Evolutionary conservation across 768 basidiomycete genomes (phyloP), one percentile per base, ranked within the genome.

Genomic region (Floccularia luteovirens): DNA sequence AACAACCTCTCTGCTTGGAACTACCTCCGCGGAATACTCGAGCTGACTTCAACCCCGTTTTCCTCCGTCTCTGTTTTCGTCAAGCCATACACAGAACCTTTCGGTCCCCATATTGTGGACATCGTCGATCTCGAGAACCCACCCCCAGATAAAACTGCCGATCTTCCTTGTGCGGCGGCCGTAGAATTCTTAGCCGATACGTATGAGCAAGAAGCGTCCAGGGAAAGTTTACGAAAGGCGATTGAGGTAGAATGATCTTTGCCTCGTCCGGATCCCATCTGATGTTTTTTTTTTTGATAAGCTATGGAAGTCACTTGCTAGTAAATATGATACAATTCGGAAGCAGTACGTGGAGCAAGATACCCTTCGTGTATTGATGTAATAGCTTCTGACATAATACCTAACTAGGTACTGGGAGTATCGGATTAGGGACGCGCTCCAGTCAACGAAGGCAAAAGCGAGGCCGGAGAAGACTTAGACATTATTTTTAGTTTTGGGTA

Each of bases 1-100:
- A 93, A 92, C 58, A 99, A 99, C 50, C 74, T 82, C 0, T 94
- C 92, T 0, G 87, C 90, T 0, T 99, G 96, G 96, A 96, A 96
- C 59, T 99, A 96, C 59, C 74, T 98, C 7, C 78, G 94, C 44
- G 96, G 88, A 5, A 55, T 85, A n/a, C 72, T 94, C 16, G 74
- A 82, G 24, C 64, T 73, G 49, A 74, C 75, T 39, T 56, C 67
- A 10, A 68, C 70, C 12, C 77, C 88, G 0, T 79, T 80, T 50
- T 62, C 75, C 1, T 59, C 58, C 3, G 55, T 85, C 31, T 51
- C 62, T 17, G 55, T 71, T 1, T 90, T 91, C 46, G 80, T 86
- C 14, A 53, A 63, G 13, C 77, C 77, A 1, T 92, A 90, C 58
- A 73, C 80, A 1, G 54, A 61, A 3, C 54, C 62, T 4, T 49